Evolutionary conservation across 2,329 filamentous ascomycete genomes (phyloP).

Genomic region (Xylariaceae sp.): DNA sequence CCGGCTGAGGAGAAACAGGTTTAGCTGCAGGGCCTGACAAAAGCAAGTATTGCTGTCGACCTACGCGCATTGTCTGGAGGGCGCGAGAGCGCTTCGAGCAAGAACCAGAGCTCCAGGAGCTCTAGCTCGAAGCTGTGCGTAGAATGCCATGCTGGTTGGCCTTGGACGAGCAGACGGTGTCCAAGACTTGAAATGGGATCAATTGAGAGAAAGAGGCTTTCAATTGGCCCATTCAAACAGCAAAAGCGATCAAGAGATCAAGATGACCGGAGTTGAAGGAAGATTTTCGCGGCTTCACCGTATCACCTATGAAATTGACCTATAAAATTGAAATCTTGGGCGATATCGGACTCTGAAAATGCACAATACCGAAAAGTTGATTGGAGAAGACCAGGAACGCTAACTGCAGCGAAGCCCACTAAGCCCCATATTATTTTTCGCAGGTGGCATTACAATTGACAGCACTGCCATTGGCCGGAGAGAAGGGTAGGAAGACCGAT

Average conservation of each 20-base stretch:
- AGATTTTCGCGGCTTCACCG: constrained; percentile 12
- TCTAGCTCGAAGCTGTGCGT: constrained; percentile 36
- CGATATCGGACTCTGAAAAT: constrained; percentile 17
- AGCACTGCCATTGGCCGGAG: background rate
- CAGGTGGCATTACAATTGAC: constrained; percentile 3
- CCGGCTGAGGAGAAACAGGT: constrained; percentile 43
- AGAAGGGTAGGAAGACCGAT: background rate
- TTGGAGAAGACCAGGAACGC: constrained; percentile 12
- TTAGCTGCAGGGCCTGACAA: constrained; percentile 9
- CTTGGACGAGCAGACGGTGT: constrained; percentile 14
- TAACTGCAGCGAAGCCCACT: constrained; percentile 3
- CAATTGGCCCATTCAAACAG: constrained; percentile 1
- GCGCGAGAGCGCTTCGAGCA: constrained; percentile 28
- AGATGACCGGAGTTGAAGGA: background rate
- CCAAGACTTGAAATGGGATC: constrained; percentile 7
- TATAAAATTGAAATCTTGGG: constrained; percentile 14
- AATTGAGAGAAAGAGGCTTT: constrained; percentile 15
- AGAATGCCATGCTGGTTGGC: constrained; percentile 34
- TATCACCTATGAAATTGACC: constrained; percentile 6
- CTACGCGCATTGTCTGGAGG: constrained; percentile 35
- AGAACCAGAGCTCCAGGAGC: constrained; percentile 36
- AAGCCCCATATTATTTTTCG: constrained; percentile 18
- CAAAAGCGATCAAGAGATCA: background rate
- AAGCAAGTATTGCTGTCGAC: constrained; percentile 4
- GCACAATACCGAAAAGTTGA: constrained; percentile 18